Percentiles rank a stretch among this genome's conserved stretches.
Evolutionary conservation across 2,329 filamentous ascomycete genomes (phyloP).

Genomic region (Cladosporium sp.): DNA sequence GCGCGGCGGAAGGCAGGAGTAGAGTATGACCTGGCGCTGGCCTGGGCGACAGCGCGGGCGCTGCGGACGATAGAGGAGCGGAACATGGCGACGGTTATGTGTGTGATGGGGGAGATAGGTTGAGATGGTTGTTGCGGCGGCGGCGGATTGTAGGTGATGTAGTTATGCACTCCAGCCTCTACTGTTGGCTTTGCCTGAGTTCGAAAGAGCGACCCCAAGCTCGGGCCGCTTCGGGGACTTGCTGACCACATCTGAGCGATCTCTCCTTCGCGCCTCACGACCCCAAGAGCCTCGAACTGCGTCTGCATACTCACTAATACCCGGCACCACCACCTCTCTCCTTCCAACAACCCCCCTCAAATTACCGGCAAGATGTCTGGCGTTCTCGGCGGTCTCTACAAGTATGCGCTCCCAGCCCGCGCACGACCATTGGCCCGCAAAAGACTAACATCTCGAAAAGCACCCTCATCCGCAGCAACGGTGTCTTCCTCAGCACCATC

Average conservation of each 20-base stretch:
- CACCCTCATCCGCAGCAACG: constrained; percentile 82
- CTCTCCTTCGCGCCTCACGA: constrained; percentile 14
- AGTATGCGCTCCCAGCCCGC: constrained; percentile 40
- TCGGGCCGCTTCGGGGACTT: constrained; percentile 3
- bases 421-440: constrained; percentile 9
- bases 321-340: background rate
- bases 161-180: constrained; percentile 3
- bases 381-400: constrained; percentile 59
- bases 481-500: constrained; percentile 80
- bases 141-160: constrained; percentile 18
- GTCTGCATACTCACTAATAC: background rate
- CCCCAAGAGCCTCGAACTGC: constrained; percentile 1
- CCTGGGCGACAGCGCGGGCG: constrained; percentile 55
- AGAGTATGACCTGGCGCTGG: constrained; percentile 42
- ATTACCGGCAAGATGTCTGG: constrained; percentile 56
- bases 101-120: constrained; percentile 6
- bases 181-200: constrained; percentile 7
- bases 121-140: constrained; percentile 12
- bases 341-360: constrained; percentile 1
- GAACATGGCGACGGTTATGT: constrained; percentile 67
- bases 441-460: constrained; percentile 53
- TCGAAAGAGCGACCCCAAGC: constrained; percentile 9
- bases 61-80: constrained; percentile 81
- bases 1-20: constrained; percentile 59
- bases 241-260: background rate